phyloP scores from a whole-genome alignment of 2,329 filamentous ascomycete species.

The Hypoxylon rubiginosum region DNA sequence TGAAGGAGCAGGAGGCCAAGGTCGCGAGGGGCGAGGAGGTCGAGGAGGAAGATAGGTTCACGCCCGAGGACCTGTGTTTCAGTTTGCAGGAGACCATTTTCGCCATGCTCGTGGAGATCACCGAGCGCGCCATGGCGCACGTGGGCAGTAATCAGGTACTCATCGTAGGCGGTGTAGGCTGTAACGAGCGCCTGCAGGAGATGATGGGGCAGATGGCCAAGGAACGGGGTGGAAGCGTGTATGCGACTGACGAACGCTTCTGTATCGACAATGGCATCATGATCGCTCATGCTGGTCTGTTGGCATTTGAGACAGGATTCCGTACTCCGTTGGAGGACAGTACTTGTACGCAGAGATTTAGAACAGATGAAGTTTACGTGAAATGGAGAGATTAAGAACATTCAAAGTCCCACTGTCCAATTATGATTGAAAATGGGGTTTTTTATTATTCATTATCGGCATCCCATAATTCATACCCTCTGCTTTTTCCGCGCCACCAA shows the following conservation, averaged over 20 bases:
- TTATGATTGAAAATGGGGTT: constrained; percentile 21
- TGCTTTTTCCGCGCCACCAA: constrained; percentile 20
- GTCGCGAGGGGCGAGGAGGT: constrained; percentile 43
- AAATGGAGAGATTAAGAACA: constrained; percentile 76
- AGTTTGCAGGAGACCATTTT: constrained; percentile 95
- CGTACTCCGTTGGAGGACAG: constrained; percentile 82
- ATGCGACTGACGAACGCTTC: constrained; percentile 95
- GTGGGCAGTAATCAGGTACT: constrained; percentile 91
- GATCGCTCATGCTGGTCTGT: constrained; percentile 95
- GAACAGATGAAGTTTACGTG: constrained; percentile 84
- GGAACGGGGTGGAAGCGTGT: constrained; percentile 90
- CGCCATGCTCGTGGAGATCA: constrained; percentile 98
- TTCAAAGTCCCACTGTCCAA: constrained; percentile 18
- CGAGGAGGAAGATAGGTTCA: constrained; percentile 68
- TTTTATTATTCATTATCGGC: constrained; percentile 32
- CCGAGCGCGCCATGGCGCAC: constrained; percentile 97
- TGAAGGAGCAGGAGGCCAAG: constrained; percentile 59
- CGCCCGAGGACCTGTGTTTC: constrained; percentile 89
- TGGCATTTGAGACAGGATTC: constrained; percentile 87
- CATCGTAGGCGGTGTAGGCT: constrained; percentile 95
- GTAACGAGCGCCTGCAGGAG: constrained; percentile 92
- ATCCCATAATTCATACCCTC: constrained; percentile 12
- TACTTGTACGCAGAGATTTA: constrained; percentile 86
- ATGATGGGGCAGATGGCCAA: constrained; percentile 99
- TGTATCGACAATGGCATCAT: constrained; percentile 99